A percentile compares a stretch with the other conserved stretches of the same genome.
Conservation (phyloP, 768 basidiomycete species). For the Pleurotus tuber-regium region DNA sequence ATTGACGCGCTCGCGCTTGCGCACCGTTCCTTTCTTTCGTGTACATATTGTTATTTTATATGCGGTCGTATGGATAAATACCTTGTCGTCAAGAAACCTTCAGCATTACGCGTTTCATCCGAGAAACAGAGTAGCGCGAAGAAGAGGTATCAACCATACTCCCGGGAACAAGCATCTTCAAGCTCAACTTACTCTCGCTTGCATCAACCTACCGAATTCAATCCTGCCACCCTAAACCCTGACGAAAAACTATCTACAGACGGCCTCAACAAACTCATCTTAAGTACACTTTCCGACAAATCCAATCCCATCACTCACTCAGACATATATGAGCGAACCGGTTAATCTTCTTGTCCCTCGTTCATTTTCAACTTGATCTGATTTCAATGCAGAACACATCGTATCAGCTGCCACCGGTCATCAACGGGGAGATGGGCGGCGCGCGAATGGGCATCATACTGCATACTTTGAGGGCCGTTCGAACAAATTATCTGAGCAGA, state of each 20-base stretch:
- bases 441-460: constrained; percentile 16
- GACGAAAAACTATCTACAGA: constrained; percentile 32
- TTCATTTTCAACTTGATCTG: neutral
- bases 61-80: constrained; percentile 21
- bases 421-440: constrained; percentile 55
- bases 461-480: constrained; percentile 43
- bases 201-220: neutral
- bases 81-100: constrained; percentile 19
- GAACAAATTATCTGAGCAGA: constrained; percentile 40
- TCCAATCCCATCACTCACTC: constrained; percentile 82
- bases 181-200: neutral
- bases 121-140: constrained; percentile 13
- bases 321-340: constrained; percentile 58
- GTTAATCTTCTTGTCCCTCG: constrained; percentile 27
- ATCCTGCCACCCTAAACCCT: constrained; percentile 16
- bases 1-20: neutral
- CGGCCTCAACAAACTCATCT: constrained; percentile 55
- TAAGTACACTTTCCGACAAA: constrained; percentile 58
- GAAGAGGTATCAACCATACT: constrained; percentile 16
- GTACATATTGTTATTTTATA: constrained; percentile 5
- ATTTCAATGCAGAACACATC: constrained; percentile 43
- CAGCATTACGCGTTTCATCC: constrained; percentile 8
- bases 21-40: constrained; percentile 9
- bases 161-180: constrained; percentile 10
- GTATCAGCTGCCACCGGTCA: constrained; percentile 68